These are phyloP conservation scores for Spatholobus suberectus DNA, from an alignment of 306 rosid species.

Conservation along the genomic window DNA sequence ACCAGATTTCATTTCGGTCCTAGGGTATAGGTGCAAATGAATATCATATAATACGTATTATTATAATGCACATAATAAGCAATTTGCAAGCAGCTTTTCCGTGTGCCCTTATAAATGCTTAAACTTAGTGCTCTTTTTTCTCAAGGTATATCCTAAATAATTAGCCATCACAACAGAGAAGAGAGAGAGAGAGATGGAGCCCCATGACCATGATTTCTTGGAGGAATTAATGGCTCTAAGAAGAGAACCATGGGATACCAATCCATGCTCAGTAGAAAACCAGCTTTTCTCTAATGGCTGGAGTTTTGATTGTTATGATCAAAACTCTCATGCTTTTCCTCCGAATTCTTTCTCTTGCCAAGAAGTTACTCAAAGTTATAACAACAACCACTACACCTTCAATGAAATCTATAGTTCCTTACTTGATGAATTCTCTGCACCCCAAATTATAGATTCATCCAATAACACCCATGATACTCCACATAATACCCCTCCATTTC, in stretches of 20 bases:
- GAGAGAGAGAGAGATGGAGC: constrained; percentile 56
- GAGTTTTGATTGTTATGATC: constrained; percentile 60
- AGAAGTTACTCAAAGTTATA: constrained; percentile 50
- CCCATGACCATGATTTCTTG: constrained; percentile 63
- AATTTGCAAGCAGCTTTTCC: constrained; percentile 39
- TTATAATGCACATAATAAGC: constrained; percentile 36
- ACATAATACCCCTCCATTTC: constrained; percentile 48
- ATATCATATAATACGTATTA: constrained; percentile 11
- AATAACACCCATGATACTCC: constrained; percentile 51
- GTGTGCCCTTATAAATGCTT: constrained; percentile 53
- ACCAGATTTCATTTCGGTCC: constrained; percentile 53
- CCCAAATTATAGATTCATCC: constrained; percentile 52
- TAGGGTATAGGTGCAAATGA: constrained; percentile 31
- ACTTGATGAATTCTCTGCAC: constrained; percentile 46
- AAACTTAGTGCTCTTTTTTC: constrained; percentile 47
- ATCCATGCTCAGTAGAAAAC: constrained; percentile 54
- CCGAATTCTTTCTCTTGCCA: constrained; percentile 52
- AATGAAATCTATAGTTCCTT: constrained; percentile 58
- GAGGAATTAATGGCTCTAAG: constrained; percentile 65
- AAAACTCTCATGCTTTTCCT: constrained; percentile 43
- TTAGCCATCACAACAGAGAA: constrained; percentile 48
- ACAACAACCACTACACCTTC: constrained; percentile 36
- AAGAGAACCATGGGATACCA: constrained; percentile 63
- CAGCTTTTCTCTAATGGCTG: constrained; percentile 57
- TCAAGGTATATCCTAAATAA: constrained; percentile 50